Evolutionary conservation across 805 yeast genomes (phyloP), one percentile per base, ranked within the genome.

Genomic region (Candida silvicultrix): DNA sequence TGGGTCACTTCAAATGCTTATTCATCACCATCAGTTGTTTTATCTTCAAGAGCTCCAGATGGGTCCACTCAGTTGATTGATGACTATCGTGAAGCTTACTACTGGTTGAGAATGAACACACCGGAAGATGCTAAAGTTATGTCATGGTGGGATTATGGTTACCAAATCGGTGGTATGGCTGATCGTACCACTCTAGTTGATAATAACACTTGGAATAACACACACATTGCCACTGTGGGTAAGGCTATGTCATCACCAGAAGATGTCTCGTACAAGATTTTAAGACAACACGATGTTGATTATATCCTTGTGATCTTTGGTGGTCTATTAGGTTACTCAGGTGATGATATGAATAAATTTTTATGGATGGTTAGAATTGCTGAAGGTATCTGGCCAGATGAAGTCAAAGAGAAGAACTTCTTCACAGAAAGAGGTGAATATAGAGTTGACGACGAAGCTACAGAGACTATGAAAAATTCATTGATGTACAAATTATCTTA

Each of bases 371-470:
- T 94, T 25, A 80, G 99, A 66, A 94, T 94, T 55, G 79, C 97
- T n/a, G 96, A 94, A 68, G 99, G 99, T 45, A 88, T 94, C 49
- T 94, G 99, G 99, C 99, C 99, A 1, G 97, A 94, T n/a, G 98
- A 94, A 62, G 82, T 94, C 48, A 77, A 73, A 54, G 99, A 94
- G 69, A 73, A 94, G 52, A 77, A 81, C 53, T 94, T 71, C 69
- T 94, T 90, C 75, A 85, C 90, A 20, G 78, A 79, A 5, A 69
- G 79, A 45, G 97, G 98, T 50, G 97, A 89, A 65, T 94, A 89
- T 65, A 81, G 81, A 58, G 84, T 94, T 45, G 98, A 94, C 64
- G 80, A 76, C 47, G 69, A 69, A 31, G 98, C 98, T 15, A 70
- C 97, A 2, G 71, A 79, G 23, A 75, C 96, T 28, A 92, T 95